These are phyloP conservation scores for Phycomyces blakesleeanus DNA, from an alignment of 192 early-diverging fungal genomes.

Conservation along the genomic window DNA sequence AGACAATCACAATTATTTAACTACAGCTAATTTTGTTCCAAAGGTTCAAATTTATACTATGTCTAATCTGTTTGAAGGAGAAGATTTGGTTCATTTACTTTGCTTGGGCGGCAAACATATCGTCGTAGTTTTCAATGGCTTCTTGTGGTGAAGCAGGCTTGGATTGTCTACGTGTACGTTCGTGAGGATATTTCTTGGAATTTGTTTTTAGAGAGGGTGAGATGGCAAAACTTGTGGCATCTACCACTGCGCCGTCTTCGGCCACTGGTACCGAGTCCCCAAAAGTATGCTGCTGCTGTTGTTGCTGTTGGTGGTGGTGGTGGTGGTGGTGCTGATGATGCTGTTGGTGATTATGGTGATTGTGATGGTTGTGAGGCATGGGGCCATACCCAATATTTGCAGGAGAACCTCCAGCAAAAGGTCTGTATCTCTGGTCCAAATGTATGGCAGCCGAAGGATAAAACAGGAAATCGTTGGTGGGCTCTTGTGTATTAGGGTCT, in stretches of 20 bases:
- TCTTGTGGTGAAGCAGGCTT: not conserved
- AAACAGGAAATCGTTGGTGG: not conserved
- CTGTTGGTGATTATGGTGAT: too few relatives aligned
- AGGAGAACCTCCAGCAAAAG: conserved; percentile 18
- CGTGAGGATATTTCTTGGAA: not conserved
- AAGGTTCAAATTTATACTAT: too few relatives aligned
- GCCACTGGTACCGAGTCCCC: conserved; percentile 11
- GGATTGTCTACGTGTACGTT: not conserved
- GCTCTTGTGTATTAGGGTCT: too few relatives aligned
- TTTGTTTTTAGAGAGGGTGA: conserved; percentile 1
- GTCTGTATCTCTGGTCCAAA: not conserved
- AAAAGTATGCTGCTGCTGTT: conserved; percentile 5
- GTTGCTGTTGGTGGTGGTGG: too few relatives aligned
- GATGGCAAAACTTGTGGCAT: not conserved
- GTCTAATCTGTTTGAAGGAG: too few relatives aligned
- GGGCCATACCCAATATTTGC: conserved; percentile 12
- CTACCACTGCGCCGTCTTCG: conserved; percentile 3
- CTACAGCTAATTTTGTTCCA: too few relatives aligned
- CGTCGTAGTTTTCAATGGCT: conserved; percentile 21
- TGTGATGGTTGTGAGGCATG: too few relatives aligned
- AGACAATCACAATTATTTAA: too few relatives aligned
- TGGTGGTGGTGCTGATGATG: too few relatives aligned
- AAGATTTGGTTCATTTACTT: too few relatives aligned
- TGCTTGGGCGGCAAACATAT: conserved; percentile 31
- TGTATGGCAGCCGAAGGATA: not conserved